A percentile compares a stretch with the other conserved stretches of the same genome.
phyloP scores from a whole-genome alignment of 257 asterid genomes.

The Solanum clarkiae region DNA sequence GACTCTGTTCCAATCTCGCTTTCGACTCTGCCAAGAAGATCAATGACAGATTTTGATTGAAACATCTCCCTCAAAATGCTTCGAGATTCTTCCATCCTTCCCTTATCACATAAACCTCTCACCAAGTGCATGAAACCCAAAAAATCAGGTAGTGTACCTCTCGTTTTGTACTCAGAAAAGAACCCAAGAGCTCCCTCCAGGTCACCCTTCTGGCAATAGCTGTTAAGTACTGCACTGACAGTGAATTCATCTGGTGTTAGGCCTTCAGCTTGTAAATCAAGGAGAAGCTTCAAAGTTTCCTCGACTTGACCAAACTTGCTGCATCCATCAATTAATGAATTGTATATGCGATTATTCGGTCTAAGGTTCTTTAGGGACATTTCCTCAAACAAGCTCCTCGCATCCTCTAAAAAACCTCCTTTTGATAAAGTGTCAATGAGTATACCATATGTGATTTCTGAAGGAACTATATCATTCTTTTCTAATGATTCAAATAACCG shows the following conservation, averaged over 20 bases:
- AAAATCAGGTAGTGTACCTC: constrained; percentile 63
- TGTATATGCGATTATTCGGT: constrained; percentile 48
- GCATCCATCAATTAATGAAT: constrained; percentile 72
- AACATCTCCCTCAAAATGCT: constrained; percentile 77
- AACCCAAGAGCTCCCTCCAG: constrained; percentile 71
- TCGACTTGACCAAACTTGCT: constrained; percentile 49
- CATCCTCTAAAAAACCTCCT: constrained; percentile 58
- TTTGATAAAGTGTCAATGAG: constrained; percentile 61
- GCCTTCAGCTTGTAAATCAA: constrained; percentile 39
- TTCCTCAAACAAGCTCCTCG: constrained; percentile 48
- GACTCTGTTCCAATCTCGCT: constrained; percentile 49
- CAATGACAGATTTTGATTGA: constrained; percentile 33
- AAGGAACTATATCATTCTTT: constrained; percentile 33
- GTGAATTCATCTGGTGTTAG: constrained; percentile 76
- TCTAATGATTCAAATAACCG: constrained; percentile 73
- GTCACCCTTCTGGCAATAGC: constrained; percentile 73
- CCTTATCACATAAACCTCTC: constrained; percentile 72
- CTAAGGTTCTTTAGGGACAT: constrained; percentile 40
- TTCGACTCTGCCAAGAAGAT: constrained; percentile 37
- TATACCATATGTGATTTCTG: constrained; percentile 71
- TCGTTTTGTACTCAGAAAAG: constrained; percentile 40
- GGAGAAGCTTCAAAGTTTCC: constrained; percentile 45
- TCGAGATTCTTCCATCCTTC: constrained; percentile 93
- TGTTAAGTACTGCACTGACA: constrained; percentile 51
- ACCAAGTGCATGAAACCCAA: constrained; percentile 63